Conservation (phyloP, 257 asterid species). For the Przewalskia tangutica region DNA sequence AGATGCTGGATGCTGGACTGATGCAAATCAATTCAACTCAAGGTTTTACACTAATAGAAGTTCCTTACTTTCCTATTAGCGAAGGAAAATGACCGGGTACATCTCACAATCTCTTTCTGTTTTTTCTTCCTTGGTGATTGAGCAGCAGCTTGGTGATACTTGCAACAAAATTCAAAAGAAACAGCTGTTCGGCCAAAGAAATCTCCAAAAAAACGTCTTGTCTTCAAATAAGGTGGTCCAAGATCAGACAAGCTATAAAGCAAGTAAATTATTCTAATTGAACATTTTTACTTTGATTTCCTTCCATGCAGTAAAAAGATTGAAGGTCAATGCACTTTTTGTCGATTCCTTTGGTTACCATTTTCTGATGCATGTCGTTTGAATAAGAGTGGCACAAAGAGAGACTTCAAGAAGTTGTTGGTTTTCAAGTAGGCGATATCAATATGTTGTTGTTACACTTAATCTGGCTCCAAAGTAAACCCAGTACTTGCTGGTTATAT, state of each 20-base stretch:
- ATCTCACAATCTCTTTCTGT: not conserved
- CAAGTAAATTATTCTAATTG: not conserved
- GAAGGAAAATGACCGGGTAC: not conserved
- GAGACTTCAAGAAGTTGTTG: too few species aligned
- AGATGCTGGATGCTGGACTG: slow-evolving; percentile 99
- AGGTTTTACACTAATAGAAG: slow-evolving; percentile 9
- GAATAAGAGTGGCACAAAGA: too few species aligned
- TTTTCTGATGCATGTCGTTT: not conserved
- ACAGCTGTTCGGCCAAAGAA: not conserved
- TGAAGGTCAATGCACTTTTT: not conserved
- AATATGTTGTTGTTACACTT: too few species aligned
- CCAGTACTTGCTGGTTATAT: too few species aligned
- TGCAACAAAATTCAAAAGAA: not conserved
- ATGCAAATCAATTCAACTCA: slow-evolving; percentile 35
- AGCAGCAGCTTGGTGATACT: not conserved
- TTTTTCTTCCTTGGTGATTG: not conserved
- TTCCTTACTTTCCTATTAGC: slow-evolving; percentile 16
- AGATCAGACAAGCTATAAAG: too few species aligned
- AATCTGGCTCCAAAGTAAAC: too few species aligned
- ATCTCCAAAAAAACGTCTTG: not conserved
- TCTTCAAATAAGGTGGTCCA: too few species aligned
- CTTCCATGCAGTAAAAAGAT: not conserved
- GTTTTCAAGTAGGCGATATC: too few species aligned
- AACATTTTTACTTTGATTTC: not conserved
- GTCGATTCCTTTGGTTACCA: not conserved